Percentiles rank a stretch among this genome's conserved stretches.
Conservation (phyloP, 179 eudicot genomes). For the Sideroxylon spinosum region DNA sequence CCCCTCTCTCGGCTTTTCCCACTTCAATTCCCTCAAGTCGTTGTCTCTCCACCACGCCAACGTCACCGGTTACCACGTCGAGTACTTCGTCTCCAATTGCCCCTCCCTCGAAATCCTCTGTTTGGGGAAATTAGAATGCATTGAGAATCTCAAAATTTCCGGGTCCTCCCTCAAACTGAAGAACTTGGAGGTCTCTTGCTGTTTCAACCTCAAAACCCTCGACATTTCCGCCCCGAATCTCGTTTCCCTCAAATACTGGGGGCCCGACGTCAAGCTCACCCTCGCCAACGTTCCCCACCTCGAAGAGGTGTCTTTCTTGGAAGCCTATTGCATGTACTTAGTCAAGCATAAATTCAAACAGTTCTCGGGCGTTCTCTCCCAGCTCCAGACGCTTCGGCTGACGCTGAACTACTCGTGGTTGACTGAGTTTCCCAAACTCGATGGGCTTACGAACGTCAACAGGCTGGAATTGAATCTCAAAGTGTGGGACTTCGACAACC, state of each 20-base stretch:
- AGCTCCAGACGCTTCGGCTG: not conserved
- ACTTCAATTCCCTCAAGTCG: not conserved
- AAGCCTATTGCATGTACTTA: not conserved
- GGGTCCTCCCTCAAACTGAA: not conserved
- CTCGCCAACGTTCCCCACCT: not conserved
- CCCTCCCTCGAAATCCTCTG: not conserved
- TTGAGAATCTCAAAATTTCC: not conserved
- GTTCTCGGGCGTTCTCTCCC: not conserved
- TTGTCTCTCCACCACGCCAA: not conserved
- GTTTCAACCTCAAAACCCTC: not conserved
- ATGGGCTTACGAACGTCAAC: not conserved
- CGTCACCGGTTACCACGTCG: not conserved
- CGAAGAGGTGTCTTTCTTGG: not conserved
- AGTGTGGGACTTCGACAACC: not conserved
- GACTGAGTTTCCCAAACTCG: not conserved
- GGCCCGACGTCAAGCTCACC: not conserved
- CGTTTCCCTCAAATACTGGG: not conserved
- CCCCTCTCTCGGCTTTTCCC: not conserved
- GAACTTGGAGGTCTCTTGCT: not conserved
- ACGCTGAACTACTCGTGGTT: not conserved
- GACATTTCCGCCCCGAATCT: not conserved
- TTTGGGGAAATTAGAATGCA: not conserved
- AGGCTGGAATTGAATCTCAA: conserved; percentile 9
- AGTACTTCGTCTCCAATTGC: not conserved
- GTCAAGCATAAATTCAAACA: not conserved